Evolutionary conservation across 345 rosid species (phyloP).

Genomic region (Hibiscus mutabilis): DNA sequence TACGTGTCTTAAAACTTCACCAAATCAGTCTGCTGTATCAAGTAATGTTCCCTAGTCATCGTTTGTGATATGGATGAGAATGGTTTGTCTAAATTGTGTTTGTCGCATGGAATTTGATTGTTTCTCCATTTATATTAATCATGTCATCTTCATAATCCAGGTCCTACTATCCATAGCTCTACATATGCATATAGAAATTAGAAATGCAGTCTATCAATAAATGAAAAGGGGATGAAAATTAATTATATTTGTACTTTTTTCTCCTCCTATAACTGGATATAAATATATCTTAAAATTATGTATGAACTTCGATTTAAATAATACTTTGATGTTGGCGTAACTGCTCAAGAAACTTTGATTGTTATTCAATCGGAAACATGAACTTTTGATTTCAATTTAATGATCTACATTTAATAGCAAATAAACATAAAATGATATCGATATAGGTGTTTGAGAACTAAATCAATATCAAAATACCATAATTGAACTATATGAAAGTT

Average conservation of each 20-base stretch:
- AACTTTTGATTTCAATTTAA: no score
- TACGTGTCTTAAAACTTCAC: neutral
- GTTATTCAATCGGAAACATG: no score
- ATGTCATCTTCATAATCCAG: neutral
- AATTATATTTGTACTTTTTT: neutral
- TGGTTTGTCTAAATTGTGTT: neutral
- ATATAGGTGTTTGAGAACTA: no score
- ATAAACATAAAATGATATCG: no score
- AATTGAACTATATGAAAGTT: no score
- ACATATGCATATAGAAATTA: no score
- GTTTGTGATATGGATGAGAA: neutral
- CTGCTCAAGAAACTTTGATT: no score
- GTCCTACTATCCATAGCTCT: neutral
- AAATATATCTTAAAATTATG: no score
- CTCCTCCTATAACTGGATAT: neutral
- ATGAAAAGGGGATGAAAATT: neutral
- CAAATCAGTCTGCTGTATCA: neutral
- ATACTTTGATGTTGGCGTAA: no score
- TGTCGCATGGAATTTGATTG: neutral
- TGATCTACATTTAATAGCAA: no score
- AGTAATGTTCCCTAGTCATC: neutral
- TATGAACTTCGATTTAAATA: no score
- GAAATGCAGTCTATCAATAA: neutral
- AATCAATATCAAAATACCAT: no score
- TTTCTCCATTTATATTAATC: neutral